A percentile compares a stretch with the other conserved stretches of the same genome.
Conservation (phyloP, 257 asterid genomes). For the Solanum ahanhuiri region DNA sequence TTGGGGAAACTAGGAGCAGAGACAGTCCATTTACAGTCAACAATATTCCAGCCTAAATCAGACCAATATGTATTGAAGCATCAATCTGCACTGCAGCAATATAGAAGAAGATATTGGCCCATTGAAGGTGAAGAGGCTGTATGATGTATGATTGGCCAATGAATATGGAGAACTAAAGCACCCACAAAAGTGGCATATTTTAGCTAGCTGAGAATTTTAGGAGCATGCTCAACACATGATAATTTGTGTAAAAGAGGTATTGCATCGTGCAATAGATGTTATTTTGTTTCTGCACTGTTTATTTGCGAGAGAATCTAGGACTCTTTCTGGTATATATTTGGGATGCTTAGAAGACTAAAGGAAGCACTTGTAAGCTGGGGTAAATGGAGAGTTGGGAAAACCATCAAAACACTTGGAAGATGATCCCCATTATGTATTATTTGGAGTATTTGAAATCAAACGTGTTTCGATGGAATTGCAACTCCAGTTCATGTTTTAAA, state of each 20-base stretch:
- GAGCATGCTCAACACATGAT: neutral
- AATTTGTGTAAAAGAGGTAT: neutral
- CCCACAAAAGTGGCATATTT: neutral
- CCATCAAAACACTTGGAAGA: neutral
- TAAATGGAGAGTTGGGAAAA: neutral
- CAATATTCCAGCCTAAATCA: neutral
- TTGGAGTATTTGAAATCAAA: neutral
- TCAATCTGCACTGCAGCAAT: neutral
- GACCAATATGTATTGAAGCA: neutral
- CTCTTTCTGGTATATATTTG: neutral
- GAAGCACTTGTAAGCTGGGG: neutral
- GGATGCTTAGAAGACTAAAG: neutral
- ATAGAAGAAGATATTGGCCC: neutral
- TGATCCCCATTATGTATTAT: neutral
- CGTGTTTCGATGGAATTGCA: neutral
- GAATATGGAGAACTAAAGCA: neutral
- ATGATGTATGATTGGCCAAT: neutral
- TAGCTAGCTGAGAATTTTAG: neutral
- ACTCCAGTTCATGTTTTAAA: neutral
- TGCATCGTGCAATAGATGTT: neutral
- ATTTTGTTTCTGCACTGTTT: neutral
- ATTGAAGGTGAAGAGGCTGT: neutral
- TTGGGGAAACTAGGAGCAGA: neutral
- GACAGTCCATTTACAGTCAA: neutral
- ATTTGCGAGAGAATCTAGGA: neutral